Base-by-base conservation (phyloP, 2,329 filamentous ascomycete species). In the Tolypocladium album region DNA sequence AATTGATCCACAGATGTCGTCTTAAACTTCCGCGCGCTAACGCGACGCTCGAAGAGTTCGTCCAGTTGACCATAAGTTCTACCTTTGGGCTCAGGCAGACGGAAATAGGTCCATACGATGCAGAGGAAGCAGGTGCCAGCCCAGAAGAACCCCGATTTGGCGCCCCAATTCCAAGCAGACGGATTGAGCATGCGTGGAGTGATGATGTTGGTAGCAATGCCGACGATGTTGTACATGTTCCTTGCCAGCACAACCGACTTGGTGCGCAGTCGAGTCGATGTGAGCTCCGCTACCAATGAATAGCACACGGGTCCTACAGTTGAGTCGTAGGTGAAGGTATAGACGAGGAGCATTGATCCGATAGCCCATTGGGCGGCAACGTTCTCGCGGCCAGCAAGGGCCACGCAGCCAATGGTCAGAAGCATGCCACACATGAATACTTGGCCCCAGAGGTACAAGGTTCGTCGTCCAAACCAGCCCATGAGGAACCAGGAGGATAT, bases 261-360 rank as follows among this genome's bases (percentile, higher is more conserved):
- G 56, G 75, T 77, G 55, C 77, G 72, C 24, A 80, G 72, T 45
- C 78, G 77, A 4, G 76, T 78, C 0, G 76, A 78, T 0, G 74
- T 72, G 3, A 79, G 62, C 66, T 80, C 78, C 1, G 78, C 83
- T 5, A 96, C 91, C 40, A 96, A 81, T 0, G 90, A 93, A 75
- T 94, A 96, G 75, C 89, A 92, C 34, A 96, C 90, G 43, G 63
- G 74, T 0, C 74, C 74, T 34, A 76, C 70, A 6, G 74, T 75
- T 45, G 66, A 67, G 61, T 76, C 69, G 59, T 75, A 76, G 56
- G 76, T 72, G 38, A 79, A 74, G 24, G 75, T 77, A 68, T 78
- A 79, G 61, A 77, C 68, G 27, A 75, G 64, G 2, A 75, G 70
- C 59, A 84, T 69, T 2, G 75, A 73, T 2, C 79, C 82, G 1